These are phyloP conservation scores for Salvia miltiorrhiza DNA, from an alignment of 257 asterid genomes.

Conservation along the genomic window DNA sequence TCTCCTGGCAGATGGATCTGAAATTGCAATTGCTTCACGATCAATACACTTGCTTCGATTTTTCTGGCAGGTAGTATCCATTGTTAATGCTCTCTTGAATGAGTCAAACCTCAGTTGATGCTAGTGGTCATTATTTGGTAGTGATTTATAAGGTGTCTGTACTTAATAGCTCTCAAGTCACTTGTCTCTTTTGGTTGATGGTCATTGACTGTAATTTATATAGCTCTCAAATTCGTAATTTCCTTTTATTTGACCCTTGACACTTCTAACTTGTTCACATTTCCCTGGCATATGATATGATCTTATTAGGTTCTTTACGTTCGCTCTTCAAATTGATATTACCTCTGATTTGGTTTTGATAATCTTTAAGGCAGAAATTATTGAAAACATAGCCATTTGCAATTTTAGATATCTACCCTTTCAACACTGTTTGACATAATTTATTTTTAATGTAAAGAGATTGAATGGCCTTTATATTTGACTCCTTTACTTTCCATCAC, in stretches of 20 bases:
- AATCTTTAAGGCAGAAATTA: neutral
- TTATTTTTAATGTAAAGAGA: neutral
- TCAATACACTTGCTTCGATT: conserved; percentile 87
- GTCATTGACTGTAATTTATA: neutral
- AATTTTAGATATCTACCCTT: neutral
- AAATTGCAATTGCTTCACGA: conserved; percentile 70
- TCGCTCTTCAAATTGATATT: neutral
- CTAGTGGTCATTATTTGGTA: conserved; percentile 1
- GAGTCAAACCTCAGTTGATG: conserved; percentile 10
- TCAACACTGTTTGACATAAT: neutral
- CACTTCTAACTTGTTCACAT: conserved; percentile 8
- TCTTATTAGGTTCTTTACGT: neutral
- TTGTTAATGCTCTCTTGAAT: conserved; percentile 15
- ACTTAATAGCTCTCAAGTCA: neutral
- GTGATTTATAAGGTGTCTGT: conserved; percentile 6
- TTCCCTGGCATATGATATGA: neutral
- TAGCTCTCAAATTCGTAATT: neutral
- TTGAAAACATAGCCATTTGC: neutral
- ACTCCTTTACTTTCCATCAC: neutral
- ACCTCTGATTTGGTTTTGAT: neutral
- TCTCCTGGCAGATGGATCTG: conserved; percentile 81
- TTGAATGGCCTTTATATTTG: neutral
- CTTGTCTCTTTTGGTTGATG: conserved; percentile 1
- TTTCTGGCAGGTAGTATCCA: conserved; percentile 72
- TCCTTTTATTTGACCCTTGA: neutral